Percentiles rank a stretch among this genome's conserved stretches.
These are phyloP conservation scores for Amaranthus tricolor DNA, from an alignment of 179 eudicot species.

Conservation along the genomic window DNA sequence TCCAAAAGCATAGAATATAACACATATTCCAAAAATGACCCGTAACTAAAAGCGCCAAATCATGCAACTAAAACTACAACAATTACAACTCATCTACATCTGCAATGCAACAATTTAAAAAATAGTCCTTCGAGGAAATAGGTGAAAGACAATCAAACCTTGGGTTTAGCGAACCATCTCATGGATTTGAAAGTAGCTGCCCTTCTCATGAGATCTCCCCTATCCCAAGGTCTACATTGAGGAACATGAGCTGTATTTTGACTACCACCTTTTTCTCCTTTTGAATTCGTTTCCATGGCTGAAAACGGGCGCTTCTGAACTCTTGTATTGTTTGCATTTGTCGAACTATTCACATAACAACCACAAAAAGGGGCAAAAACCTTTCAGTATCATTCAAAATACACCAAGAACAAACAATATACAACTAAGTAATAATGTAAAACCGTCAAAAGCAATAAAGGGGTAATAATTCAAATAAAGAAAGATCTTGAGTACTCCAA, in stretches of 20 bases:
- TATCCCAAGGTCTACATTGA: constrained; percentile 89
- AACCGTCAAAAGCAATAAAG: not conserved
- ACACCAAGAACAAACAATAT: not conserved
- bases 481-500: not conserved
- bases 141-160: constrained; percentile 46
- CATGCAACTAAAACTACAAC: not conserved
- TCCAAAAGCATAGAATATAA: not conserved
- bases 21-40: not conserved
- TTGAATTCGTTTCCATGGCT: constrained; percentile 27
- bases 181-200: constrained; percentile 92
- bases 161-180: constrained; percentile 99
- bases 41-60: constrained; percentile 8
- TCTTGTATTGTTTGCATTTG: constrained; percentile 37
- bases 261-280: constrained; percentile 36
- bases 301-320: constrained; percentile 58
- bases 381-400: not conserved
- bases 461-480: not conserved
- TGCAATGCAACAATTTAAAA: not conserved
- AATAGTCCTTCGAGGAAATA: not conserved
- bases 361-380: constrained; percentile 7
- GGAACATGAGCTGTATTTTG: constrained; percentile 44
- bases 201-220: constrained; percentile 77
- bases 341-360: constrained; percentile 24
- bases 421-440: not conserved
- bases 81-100: not conserved